These are phyloP conservation scores for Pseudopithomyces chartarum DNA, from an alignment of 2,329 filamentous ascomycete genomes.

Conservation along the genomic window DNA sequence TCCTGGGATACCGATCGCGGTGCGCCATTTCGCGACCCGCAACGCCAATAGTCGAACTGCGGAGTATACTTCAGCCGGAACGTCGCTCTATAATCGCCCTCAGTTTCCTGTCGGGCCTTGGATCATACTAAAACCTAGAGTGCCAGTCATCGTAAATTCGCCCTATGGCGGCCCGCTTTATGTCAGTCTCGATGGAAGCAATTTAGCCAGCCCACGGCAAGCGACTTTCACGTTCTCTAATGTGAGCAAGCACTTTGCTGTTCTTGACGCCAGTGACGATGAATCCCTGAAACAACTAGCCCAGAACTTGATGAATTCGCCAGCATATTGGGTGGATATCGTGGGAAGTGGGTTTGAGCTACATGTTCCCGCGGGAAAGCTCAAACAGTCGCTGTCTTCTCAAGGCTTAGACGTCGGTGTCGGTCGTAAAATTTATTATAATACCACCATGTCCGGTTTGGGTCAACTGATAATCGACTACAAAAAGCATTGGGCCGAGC, in stretches of 20 bases:
- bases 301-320: neutral
- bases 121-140: neutral
- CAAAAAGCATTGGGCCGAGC: slow-evolving; percentile 1
- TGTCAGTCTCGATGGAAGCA: neutral
- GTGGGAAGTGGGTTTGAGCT: neutral
- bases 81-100: neutral
- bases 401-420: neutral
- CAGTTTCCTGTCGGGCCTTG: neutral
- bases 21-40: neutral
- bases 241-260: slow-evolving; percentile 3
- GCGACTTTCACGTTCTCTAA: neutral
- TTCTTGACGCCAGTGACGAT: neutral
- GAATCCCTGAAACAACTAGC: neutral
- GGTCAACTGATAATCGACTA: slow-evolving; percentile 1
- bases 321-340: slow-evolving; percentile 2
- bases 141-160: neutral
- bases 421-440: neutral
- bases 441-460: neutral
- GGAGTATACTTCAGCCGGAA: neutral
- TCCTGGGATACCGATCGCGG: neutral
- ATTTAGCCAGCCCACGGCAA: neutral
- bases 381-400: neutral
- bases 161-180: slow-evolving; percentile 2
- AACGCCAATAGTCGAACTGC: slow-evolving; percentile 2
- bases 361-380: neutral